Evolutionary conservation across 1,284 basidiomycete genomes (phyloP), one percentile per base, ranked within the genome.

Genomic region (Volvariella surrecta): DNA sequence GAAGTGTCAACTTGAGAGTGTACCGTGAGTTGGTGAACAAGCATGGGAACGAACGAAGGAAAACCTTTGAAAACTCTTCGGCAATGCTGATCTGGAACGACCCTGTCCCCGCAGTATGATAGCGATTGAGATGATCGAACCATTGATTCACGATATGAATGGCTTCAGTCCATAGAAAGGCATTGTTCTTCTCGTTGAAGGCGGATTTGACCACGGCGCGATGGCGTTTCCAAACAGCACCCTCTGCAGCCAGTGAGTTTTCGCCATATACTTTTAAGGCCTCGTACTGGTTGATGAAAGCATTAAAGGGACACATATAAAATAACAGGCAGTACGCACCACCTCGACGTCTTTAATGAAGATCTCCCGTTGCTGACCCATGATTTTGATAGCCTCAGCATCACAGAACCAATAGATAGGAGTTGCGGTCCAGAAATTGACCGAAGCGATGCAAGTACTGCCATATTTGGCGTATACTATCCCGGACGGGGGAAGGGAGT

Each of bases 401-500:
- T 66, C 64, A 28, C 61, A 57, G 7, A 64, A 15, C 56, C 58
- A 63, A 42, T 56, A 60, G 22, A 41, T 21, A 2, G 20, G 49
- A 16, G 24, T 47, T 11, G 51, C 42, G n/a, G 39, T 15, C 31
- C 37, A 54, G 32, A 67, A 46, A 0, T 46, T 40, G 15, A 67
- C 51, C 7, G 67, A 62, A 2, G 58, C 56, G n/a, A 67, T 48
- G 13, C 54, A 55, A 0, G 70, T 71, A 39, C 57, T 59, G 28
- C 64, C 58, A 39, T 63, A 58, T 38, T 59, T 52, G 32, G 49
- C 48, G 48, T 67, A 67, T 15, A 57, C 66, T 71, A n/a, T 28
- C 24, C 6, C 6, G 11, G 11, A 6, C 24, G 11, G 11, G 24
- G 24, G 24, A 28, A 28, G 6, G 16, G 16, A 18, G 46, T 21